Percentiles rank a stretch among this genome's conserved stretches.
These are phyloP conservation scores for Gossypium armourianum DNA, from an alignment of 441 rosid species.

Conservation along the genomic window DNA sequence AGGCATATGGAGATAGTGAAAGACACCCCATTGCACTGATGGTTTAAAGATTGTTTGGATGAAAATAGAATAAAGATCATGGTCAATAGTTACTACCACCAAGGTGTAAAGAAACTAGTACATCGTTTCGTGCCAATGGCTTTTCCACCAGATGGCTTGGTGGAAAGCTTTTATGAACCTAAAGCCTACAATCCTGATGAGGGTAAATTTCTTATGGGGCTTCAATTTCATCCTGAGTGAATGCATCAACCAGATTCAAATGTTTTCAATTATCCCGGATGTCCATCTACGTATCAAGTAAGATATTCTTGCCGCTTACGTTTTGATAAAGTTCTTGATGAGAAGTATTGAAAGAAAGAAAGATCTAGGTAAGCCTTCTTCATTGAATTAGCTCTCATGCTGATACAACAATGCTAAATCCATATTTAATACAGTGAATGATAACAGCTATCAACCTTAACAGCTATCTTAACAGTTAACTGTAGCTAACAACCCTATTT, in stretches of 20 bases:
- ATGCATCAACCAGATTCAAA: background rate
- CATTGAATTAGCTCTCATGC: background rate
- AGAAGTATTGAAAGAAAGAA: no score
- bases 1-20: background rate
- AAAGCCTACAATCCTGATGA: background rate
- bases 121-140: background rate
- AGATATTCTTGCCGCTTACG: background rate
- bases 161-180: background rate
- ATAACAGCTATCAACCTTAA: no score
- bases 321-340: no score
- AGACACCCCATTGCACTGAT: background rate
- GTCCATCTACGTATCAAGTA: background rate
- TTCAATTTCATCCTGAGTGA: background rate
- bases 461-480: no score
- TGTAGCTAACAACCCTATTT: background rate
- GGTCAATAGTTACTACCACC: background rate
- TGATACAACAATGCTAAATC: background rate
- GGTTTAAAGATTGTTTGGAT: background rate
- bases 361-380: background rate
- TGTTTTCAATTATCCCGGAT: background rate
- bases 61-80: background rate
- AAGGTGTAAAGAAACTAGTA: background rate
- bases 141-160: background rate
- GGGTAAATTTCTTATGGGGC: background rate
- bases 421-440: background rate